Evolutionary conservation across 495 filamentous ascomycete genomes (phyloP).

Genomic region (Chaetomium cochliodes): DNA sequence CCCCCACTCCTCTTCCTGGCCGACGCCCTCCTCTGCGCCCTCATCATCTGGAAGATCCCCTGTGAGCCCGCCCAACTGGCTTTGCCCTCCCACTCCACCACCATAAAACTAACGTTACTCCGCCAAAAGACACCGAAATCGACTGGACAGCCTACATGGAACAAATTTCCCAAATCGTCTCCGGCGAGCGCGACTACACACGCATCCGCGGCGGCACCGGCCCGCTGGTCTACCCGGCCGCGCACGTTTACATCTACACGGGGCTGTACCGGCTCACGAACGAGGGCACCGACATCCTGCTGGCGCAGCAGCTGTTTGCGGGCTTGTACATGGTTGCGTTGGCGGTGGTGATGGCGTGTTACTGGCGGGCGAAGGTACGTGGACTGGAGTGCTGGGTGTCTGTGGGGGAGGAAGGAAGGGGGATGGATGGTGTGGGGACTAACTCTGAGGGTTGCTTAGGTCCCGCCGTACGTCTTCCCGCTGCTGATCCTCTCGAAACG

Average conservation of each 20-base stretch:
- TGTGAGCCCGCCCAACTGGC: slow-evolving; percentile 57
- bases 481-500: slow-evolving; percentile 87
- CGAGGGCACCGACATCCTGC: slow-evolving; percentile 69
- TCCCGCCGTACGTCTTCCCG: slow-evolving; percentile 84
- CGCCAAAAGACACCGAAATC: slow-evolving; percentile 83
- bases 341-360: slow-evolving; percentile 76
- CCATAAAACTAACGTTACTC: slow-evolving; percentile 15
- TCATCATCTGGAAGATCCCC: slow-evolving; percentile 81
- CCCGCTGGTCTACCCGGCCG: slow-evolving; percentile 89
- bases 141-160: slow-evolving; percentile 98
- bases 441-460: slow-evolving; percentile 44
- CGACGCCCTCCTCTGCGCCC: slow-evolving; percentile 69
- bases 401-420: too few species aligned
- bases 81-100: not conserved
- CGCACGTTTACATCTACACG: slow-evolving; percentile 88
- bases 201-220: slow-evolving; percentile 85
- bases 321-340: slow-evolving; percentile 73
- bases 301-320: slow-evolving; percentile 79
- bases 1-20: slow-evolving; percentile 65
- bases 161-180: slow-evolving; percentile 73
- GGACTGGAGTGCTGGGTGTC: not conserved
- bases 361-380: slow-evolving; percentile 65
- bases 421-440: not conserved
- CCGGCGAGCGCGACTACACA: slow-evolving; percentile 85
- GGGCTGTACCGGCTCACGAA: slow-evolving; percentile 74